phyloP scores from a whole-genome alignment of 1,284 basidiomycete species.

The Volvariella volvacea region DNA sequence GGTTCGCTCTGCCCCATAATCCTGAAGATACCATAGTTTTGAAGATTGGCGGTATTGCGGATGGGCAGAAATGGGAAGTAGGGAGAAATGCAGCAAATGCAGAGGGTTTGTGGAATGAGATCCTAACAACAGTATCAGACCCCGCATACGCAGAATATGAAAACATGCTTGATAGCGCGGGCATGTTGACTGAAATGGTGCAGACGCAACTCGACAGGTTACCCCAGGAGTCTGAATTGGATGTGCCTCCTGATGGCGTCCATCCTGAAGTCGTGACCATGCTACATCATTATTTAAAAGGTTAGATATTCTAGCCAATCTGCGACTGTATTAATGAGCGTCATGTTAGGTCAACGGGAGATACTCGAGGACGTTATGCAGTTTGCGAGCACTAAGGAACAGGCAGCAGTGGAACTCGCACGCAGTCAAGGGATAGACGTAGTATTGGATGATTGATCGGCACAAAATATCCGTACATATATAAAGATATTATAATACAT shows the following conservation, averaged over 20 bases:
- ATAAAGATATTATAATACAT: not conserved
- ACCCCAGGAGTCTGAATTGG: conserved; percentile 20
- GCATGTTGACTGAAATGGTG: conserved; percentile 59
- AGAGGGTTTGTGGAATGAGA: conserved; percentile 55
- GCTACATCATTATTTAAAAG: conserved; percentile 53
- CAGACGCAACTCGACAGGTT: conserved; percentile 47
- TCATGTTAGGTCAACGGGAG: conserved; percentile 25
- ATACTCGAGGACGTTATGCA: conserved; percentile 34
- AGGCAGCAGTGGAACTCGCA: conserved; percentile 37
- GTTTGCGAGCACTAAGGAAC: conserved; percentile 39
- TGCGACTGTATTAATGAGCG: not conserved
- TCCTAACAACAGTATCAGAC: conserved; percentile 33
- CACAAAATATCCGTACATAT: not conserved
- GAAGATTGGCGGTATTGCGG: conserved; percentile 50
- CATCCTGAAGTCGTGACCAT: conserved; percentile 48
- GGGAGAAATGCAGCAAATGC: conserved; percentile 48
- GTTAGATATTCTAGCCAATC: conserved; percentile 20
- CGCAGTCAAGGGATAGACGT: conserved; percentile 45
- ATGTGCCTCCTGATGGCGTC: conserved; percentile 15
- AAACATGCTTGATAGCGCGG: conserved; percentile 59
- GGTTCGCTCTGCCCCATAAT: conserved; percentile 72
- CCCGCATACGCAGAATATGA: conserved; percentile 38
- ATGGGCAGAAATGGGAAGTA: conserved; percentile 51
- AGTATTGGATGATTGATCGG: conserved; percentile 34
- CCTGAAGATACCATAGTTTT: conserved; percentile 82